Percentiles rank a stretch among this genome's conserved stretches.
These are phyloP conservation scores for Lactarius quietus DNA, from an alignment of 768 basidiomycete species.

Conservation along the genomic window DNA sequence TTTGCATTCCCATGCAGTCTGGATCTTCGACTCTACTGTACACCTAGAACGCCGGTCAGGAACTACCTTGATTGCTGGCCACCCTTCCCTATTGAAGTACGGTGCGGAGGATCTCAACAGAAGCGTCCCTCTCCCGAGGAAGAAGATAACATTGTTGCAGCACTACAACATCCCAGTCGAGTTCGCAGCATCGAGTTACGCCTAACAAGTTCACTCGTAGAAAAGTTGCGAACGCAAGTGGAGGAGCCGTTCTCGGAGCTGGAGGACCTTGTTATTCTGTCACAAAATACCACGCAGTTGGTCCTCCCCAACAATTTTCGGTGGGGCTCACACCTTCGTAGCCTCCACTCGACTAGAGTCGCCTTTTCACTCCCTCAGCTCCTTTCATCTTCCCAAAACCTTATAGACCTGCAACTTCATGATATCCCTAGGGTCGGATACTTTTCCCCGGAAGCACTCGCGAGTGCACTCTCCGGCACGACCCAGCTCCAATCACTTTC, in stretches of 20 bases:
- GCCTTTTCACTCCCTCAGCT: background rate
- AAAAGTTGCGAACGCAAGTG: background rate
- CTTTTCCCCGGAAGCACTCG: background rate
- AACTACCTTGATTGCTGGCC: background rate
- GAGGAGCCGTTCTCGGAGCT: background rate
- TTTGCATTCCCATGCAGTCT: background rate
- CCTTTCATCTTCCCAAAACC: background rate
- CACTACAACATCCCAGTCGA: background rate
- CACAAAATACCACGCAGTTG: background rate
- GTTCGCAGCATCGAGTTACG: background rate
- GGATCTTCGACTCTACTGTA: background rate
- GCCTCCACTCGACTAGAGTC: background rate
- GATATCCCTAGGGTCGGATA: background rate
- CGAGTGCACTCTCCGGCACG: background rate
- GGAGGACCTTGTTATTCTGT: background rate
- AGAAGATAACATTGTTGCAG: background rate
- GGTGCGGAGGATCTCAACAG: background rate
- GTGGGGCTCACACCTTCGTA: background rate
- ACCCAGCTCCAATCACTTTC: background rate
- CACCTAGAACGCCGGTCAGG: background rate
- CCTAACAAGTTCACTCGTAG: background rate
- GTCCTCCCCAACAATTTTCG: background rate
- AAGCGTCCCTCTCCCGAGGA: background rate
- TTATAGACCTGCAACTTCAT: background rate
- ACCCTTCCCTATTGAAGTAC: background rate